Percentiles rank a stretch among this genome's conserved stretches.
Evolutionary conservation across 202 grass and related monocot genomes (phyloP).

Genomic region (Schoenoplectus tabernaemontani): DNA sequence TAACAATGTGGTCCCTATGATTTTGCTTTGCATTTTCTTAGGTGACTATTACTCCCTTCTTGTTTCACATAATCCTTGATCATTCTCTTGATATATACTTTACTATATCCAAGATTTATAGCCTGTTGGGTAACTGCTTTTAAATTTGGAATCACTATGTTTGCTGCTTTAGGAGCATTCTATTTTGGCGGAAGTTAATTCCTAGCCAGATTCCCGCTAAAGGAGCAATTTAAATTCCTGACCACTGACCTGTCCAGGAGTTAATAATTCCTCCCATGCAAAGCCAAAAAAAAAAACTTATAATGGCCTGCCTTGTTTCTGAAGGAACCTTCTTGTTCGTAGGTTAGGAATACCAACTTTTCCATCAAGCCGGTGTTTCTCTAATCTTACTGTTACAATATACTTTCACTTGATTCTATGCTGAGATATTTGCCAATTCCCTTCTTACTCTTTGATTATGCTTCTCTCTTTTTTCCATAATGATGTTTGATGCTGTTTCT

Average conservation of each 20-base stretch:
- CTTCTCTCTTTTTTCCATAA: background rate
- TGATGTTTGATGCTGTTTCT: background rate
- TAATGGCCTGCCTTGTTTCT: background rate
- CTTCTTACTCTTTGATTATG: background rate
- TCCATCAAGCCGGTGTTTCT: background rate
- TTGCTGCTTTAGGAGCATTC: background rate
- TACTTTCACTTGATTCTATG: background rate
- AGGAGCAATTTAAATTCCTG: background rate
- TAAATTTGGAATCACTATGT: background rate
- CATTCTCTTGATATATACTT: background rate
- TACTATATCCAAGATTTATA: conserved; percentile 4
- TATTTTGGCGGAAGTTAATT: background rate
- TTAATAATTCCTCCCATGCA: background rate
- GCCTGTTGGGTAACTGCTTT: background rate
- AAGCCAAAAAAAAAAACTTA: no score
- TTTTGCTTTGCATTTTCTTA: conserved; percentile 3
- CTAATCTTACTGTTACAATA: background rate
- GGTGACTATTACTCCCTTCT: background rate
- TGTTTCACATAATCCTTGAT: background rate
- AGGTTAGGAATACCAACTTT: background rate
- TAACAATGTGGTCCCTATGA: background rate
- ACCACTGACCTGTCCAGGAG: background rate
- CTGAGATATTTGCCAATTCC: background rate
- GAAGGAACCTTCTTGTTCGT: background rate
- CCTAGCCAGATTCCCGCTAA: background rate